phyloP scores from a whole-genome alignment of 208 protist species.

The Tritrichomonas foetus region DNA sequence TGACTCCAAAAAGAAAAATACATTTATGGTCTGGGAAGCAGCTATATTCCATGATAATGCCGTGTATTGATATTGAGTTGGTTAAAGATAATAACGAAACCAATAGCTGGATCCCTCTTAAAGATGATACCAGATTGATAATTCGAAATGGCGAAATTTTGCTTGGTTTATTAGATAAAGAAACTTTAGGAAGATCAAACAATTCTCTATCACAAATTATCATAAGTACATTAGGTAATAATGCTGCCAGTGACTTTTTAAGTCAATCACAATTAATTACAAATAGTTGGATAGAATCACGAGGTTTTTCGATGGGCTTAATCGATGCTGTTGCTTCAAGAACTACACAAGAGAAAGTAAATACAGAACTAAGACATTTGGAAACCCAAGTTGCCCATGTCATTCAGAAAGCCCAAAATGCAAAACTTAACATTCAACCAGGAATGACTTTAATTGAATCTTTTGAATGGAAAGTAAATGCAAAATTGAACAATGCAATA shows the following conservation, averaged over 20 bases:
- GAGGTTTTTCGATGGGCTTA: conserved; percentile 91
- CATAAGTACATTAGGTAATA: conserved; percentile 86
- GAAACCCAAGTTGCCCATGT: conserved; percentile 76
- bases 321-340: conserved; percentile 91
- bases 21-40: conserved; percentile 99
- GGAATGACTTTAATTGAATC: conserved; percentile 80
- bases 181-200: conserved; percentile 59
- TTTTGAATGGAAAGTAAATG: conserved; percentile 96
- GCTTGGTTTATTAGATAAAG: conserved; percentile 60
- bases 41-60: conserved; percentile 91
- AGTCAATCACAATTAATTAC: conserved; percentile 84
- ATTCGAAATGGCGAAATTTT: conserved; percentile 66
- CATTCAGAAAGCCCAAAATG: conserved; percentile 75
- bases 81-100: conserved; percentile 48
- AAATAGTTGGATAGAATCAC: conserved; percentile 83
- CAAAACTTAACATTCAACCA: conserved; percentile 80
- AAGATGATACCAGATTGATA: conserved; percentile 55
- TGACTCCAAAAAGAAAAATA: conserved; percentile 73
- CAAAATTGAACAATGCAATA: conserved; percentile 63
- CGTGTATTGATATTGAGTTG: conserved; percentile 75
- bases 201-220: conserved; percentile 92
- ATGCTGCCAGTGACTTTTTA: conserved; percentile 74
- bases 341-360: conserved; percentile 71
- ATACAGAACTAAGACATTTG: conserved; percentile 44
- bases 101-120: conserved; percentile 42